Percentiles rank a stretch among this genome's conserved stretches.
Conservation (phyloP, 2,329 filamentous ascomycete genomes). For the Lachnellula arida region DNA sequence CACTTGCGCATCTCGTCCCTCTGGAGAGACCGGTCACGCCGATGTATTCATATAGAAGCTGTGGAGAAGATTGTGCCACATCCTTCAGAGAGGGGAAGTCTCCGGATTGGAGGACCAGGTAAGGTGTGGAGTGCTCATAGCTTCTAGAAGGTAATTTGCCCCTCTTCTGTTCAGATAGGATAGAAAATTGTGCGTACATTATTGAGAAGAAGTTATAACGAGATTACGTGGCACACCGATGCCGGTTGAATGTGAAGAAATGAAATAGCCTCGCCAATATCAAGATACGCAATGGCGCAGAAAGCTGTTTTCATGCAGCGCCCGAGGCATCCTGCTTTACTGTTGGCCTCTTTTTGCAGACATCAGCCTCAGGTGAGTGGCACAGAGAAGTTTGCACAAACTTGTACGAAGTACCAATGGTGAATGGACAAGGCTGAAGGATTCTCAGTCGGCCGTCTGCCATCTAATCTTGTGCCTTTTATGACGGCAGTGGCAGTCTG, state of each 20-base stretch:
- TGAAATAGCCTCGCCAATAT: neutral
- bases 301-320: neutral
- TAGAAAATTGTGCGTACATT: neutral
- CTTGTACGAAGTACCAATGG: neutral
- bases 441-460: neutral
- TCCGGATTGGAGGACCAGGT: neutral
- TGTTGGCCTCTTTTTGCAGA: no score
- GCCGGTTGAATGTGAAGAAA: neutral
- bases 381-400: conserved; percentile 20
- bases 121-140: neutral
- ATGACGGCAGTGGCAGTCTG: neutral
- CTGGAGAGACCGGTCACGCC: neutral
- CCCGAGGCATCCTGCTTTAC: neutral
- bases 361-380: neutral
- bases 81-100: neutral
- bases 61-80: neutral
- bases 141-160: neutral
- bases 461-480: neutral
- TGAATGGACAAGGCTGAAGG: conserved; percentile 1
- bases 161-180: neutral
- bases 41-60: neutral
- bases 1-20: neutral
- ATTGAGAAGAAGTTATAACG: neutral
- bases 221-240: neutral
- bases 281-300: neutral